Base-by-base conservation (phyloP, 75 land plant species). In the Gnetum montanum region DNA sequence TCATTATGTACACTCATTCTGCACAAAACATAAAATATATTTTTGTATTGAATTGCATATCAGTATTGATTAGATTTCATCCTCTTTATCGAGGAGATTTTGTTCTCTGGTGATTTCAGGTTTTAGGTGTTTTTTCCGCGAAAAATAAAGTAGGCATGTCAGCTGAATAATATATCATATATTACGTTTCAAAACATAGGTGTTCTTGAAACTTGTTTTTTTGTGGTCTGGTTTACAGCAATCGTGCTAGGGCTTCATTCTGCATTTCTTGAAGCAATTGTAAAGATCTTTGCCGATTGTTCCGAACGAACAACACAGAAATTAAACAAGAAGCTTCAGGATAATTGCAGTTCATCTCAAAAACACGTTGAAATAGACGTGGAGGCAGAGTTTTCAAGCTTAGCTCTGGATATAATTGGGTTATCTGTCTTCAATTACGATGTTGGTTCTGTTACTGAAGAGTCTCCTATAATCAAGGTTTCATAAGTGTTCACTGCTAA, bases 401-500 rank as follows among this genome's bases (percentile, higher is more conserved):
- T 94, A 62, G 89, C 98, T 3, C 71, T 94, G 60, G 98, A 94
- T 70, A 94, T 94, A 24, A 94, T 94, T 67, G 98, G 98, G 26
- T 89, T 89, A 70, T 95, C 98, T 28, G 87, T 94, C 10, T 94
- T 94, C 46, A 94, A 94, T 65, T 94, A 94, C 65, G 96, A 94
- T 27, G 89, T 94, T 78, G 87, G 89, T 78, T 94, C 96, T 37
- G 75, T 94, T 23, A 90, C 87, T 11, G 81, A 69, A 64, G 96
- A 90, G 71, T 90, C 98, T 60, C 98, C 98, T 8, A 91, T 94
- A 6, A 94, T 94, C 57, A 66, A 83, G 76, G 98, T 81, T 26
- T 43, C n/a, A n/a, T n/a, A n/a, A n/a, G n/a, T n/a, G n/a, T n/a
- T n/a, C n/a, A n/a, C n/a, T n/a, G n/a, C n/a, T n/a, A n/a, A n/a